Base-by-base conservation (phyloP, 352 stramenopile species). In the Pythium aristosporum region DNA sequence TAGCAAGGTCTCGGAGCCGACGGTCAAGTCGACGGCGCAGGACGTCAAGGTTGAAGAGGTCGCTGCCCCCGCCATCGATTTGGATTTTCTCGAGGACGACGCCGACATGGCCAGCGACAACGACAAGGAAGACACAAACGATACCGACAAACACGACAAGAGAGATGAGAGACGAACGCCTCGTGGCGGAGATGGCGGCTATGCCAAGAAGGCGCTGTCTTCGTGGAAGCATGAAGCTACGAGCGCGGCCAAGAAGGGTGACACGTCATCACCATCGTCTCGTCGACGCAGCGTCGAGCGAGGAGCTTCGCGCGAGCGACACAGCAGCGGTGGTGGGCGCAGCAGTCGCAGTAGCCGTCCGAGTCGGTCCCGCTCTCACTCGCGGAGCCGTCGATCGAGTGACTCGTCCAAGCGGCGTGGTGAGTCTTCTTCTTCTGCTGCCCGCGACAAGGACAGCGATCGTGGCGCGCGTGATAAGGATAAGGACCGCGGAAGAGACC, bases 41-140 rank as follows among this genome's bases (percentile, higher is more conserved):
- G 83, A 94, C 36, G 84, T 91, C 13, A 90, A 92, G 67, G 60
- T 87, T 46, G 80, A 94, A 47, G 75, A 91, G 44, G 75, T 94
- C 20, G 82, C 83, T 25, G 86, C 86, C 21, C 86, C 86, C 54
- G 86, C 86, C 3, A 94, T 94, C 65, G 86, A 94, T 59, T 74
- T 94, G 59, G 86, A 91, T 65, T 94, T 94, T 61, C 61, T 94
- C 55, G 78, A 92, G 39, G 82, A 91, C 23, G 72, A 74, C 32
- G 65, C 51, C 30, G 71, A 74, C 30, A 87, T 75, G 62, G 79
- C 82, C 12, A 82, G 71, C 43, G 80, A 82, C n/a, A 61, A 43
- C 18, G 65, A 80, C 16, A 62, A 74, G 18, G 34, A 67, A 30
- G 52, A 50, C 6, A 39, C 4, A 4, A 37, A 57, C 18, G 39